Percentiles rank a stretch among this genome's conserved stretches.
Conservation (phyloP, 106 monocot species). For the Allium fistulosum region DNA sequence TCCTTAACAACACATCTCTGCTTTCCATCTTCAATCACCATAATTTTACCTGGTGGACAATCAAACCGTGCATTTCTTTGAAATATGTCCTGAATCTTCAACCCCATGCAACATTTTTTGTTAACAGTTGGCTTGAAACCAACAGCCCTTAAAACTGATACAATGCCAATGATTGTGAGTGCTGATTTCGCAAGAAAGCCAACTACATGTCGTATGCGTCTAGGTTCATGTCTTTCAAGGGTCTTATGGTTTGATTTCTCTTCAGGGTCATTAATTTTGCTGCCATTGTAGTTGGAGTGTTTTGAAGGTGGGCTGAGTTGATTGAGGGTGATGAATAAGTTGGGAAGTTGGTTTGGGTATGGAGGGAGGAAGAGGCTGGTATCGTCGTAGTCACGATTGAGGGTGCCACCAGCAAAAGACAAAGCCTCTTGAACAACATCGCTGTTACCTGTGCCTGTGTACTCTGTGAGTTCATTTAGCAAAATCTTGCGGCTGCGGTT, state of each 20-base stretch:
- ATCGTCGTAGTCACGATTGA: slow-evolving; percentile 46
- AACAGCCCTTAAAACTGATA: slow-evolving; percentile 40
- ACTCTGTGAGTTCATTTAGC: slow-evolving; percentile 53
- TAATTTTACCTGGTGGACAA: slow-evolving; percentile 64
- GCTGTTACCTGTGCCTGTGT: slow-evolving; percentile 50
- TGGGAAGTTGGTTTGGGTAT: slow-evolving; percentile 43
- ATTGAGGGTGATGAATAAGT: slow-evolving; percentile 33
- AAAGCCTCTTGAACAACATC: slow-evolving; percentile 66
- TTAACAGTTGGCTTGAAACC: slow-evolving; percentile 32
- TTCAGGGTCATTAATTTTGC: slow-evolving; percentile 8
- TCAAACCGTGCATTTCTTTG: slow-evolving; percentile 3
- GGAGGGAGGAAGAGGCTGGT: slow-evolving; percentile 40
- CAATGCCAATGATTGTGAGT: slow-evolving; percentile 31
- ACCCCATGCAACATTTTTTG: slow-evolving; percentile 4
- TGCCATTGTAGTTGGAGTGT: slow-evolving; percentile 13
- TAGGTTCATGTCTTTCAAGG: slow-evolving; percentile 6
- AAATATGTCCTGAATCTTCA: slow-evolving; percentile 25
- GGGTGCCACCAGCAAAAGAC: slow-evolving; percentile 52
- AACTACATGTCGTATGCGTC: slow-evolving; percentile 13
- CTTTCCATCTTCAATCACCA: slow-evolving; percentile 74
- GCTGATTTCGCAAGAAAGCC: slow-evolving; percentile 55
- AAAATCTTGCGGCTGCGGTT: slow-evolving; percentile 52
- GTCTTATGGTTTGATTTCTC: slow-evolving; percentile 7
- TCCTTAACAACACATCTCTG: slow-evolving; percentile 64
- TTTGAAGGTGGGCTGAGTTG: slow-evolving; percentile 22